phyloP scores from a whole-genome alignment of 129 eudicot genomes.

The carrot (Daucus carota) region DNA sequence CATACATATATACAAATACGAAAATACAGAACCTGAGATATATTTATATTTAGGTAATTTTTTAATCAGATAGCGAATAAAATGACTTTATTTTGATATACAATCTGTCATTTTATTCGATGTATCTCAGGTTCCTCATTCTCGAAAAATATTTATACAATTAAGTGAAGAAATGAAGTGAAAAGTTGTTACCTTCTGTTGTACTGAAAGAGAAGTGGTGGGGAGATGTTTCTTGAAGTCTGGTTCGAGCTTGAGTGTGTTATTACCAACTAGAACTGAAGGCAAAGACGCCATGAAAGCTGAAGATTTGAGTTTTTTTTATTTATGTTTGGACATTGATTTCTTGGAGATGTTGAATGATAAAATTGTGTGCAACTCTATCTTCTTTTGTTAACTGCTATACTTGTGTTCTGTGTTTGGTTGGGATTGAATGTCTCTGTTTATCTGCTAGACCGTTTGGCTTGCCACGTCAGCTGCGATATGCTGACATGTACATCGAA shows the following conservation, averaged over 20 bases:
- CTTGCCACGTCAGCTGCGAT: neutral
- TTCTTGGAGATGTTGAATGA: neutral
- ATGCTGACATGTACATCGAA: constrained; percentile 6
- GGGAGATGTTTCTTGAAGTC: constrained; percentile 44
- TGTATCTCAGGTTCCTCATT: too few species aligned
- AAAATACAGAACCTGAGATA: too few species aligned
- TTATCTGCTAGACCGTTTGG: neutral
- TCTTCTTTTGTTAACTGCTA: constrained; percentile 13
- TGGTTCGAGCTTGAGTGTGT: constrained; percentile 61
- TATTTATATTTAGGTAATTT: too few species aligned
- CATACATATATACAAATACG: too few species aligned
- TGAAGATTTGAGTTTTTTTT: neutral
- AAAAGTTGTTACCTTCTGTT: constrained; percentile 47
- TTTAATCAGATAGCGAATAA: too few species aligned
- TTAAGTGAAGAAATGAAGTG: neutral
- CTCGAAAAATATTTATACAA: too few species aligned
- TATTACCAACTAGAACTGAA: constrained; percentile 36
- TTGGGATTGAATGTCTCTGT: constrained; percentile 21
- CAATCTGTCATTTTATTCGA: too few species aligned
- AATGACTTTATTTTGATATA: too few species aligned
- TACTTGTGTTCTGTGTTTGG: constrained; percentile 21
- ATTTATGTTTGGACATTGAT: neutral
- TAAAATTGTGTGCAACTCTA: constrained; percentile 11
- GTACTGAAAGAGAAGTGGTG: constrained; percentile 30
- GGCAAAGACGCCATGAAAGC: constrained; percentile 72